These are phyloP conservation scores for Quercus wislizeni DNA, from an alignment of 306 rosid species.

Conservation along the genomic window DNA sequence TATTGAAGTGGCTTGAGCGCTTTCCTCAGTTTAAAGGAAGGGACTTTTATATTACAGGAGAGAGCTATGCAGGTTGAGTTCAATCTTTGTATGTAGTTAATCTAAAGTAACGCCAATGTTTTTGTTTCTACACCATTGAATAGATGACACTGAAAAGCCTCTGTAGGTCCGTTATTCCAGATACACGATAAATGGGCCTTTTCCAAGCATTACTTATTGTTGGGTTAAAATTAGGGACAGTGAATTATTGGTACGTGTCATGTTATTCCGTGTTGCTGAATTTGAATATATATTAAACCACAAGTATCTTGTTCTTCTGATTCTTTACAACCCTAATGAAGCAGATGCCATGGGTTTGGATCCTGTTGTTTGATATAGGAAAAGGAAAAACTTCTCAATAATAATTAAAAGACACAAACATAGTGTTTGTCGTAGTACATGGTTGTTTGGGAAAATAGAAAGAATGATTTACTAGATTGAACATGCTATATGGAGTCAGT, in stretches of 20 bases:
- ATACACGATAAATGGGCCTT: neutral
- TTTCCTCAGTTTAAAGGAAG: slow-evolving; percentile 70
- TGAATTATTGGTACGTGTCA: neutral
- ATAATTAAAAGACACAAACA: neutral
- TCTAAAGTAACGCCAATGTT: neutral
- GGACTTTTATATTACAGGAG: slow-evolving; percentile 71
- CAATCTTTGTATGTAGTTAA: neutral
- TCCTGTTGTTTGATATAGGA: neutral
- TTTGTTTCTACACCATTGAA: neutral
- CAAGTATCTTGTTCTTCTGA: neutral
- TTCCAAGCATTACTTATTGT: neutral
- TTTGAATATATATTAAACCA: neutral
- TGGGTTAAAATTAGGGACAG: neutral
- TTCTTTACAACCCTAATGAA: neutral
- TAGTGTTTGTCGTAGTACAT: neutral
- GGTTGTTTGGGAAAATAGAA: neutral
- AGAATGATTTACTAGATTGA: neutral
- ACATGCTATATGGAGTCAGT: neutral
- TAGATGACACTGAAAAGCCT: neutral
- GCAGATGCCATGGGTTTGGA: neutral
- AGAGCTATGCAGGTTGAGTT: slow-evolving; percentile 85
- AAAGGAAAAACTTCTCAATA: neutral
- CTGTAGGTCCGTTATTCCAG: neutral
- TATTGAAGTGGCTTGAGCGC: slow-evolving; percentile 79
- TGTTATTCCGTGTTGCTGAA: neutral